Evolutionary conservation across 306 rosid genomes (phyloP).

Genomic region (Cicer cuneatum): DNA sequence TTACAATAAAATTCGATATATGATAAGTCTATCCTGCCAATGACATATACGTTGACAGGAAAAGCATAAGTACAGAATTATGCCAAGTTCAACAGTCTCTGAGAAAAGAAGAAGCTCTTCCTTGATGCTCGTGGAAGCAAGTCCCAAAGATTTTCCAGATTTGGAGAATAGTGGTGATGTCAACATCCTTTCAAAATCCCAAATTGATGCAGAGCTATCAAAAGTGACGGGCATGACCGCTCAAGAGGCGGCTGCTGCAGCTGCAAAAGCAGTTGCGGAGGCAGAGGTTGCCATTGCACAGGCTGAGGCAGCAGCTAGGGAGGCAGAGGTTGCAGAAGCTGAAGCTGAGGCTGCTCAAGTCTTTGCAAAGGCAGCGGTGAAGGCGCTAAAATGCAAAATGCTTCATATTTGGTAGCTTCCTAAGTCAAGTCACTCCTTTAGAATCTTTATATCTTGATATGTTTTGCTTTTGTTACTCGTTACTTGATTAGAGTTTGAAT

Average conservation of each 20-base stretch:
- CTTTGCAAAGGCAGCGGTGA: slow-evolving; percentile 90
- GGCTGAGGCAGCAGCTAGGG: slow-evolving; percentile 88
- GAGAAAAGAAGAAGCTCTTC: slow-evolving; percentile 73
- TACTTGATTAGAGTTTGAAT: slow-evolving; percentile 32
- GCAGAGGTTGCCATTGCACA: slow-evolving; percentile 88
- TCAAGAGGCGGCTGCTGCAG: slow-evolving; percentile 83
- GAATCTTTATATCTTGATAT: slow-evolving; percentile 24
- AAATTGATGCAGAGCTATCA: slow-evolving; percentile 69
- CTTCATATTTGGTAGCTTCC: slow-evolving; percentile 60
- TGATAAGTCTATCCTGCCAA: slow-evolving; percentile 29
- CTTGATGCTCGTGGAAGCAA: slow-evolving; percentile 53
- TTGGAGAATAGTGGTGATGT: slow-evolving; percentile 56
- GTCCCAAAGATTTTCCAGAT: slow-evolving; percentile 58
- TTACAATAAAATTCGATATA: slow-evolving; percentile 28
- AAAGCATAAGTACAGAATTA: slow-evolving; percentile 75
- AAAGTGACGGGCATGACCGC: slow-evolving; percentile 76
- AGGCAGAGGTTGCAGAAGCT: slow-evolving; percentile 92
- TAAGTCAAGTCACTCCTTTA: not conserved
- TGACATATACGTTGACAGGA: slow-evolving; percentile 60
- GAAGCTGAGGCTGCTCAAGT: slow-evolving; percentile 96
- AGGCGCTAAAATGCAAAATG: slow-evolving; percentile 74
- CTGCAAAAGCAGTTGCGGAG: slow-evolving; percentile 92
- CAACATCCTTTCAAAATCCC: slow-evolving; percentile 64
- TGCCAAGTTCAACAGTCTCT: slow-evolving; percentile 51
- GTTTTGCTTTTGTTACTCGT: slow-evolving; percentile 19